phyloP scores from a whole-genome alignment of 306 rosid species.

The Styphnolobium japonicum region DNA sequence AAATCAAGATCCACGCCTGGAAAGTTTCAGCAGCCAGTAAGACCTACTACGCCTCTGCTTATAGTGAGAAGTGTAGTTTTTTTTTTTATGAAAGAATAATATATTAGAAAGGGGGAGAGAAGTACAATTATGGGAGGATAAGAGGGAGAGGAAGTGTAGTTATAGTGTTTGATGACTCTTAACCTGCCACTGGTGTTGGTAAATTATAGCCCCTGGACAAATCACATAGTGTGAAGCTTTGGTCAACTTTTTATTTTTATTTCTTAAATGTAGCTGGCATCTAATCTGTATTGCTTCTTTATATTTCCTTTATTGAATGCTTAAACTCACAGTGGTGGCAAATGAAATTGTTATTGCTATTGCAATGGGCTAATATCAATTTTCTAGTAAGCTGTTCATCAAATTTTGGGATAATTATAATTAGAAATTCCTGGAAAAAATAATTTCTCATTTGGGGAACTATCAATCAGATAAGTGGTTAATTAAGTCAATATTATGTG shows the following conservation, averaged over 20 bases:
- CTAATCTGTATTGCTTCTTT: not conserved
- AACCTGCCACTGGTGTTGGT: not conserved
- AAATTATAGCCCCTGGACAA: not conserved
- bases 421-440: not conserved
- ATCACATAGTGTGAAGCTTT: not conserved
- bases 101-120: not conserved
- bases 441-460: not conserved
- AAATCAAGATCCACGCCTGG: slow-evolving; percentile 42
- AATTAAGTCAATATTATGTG: not conserved
- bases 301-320: not conserved
- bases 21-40: slow-evolving; percentile 53
- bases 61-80: not conserved
- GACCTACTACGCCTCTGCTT: slow-evolving; percentile 22
- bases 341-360: not conserved
- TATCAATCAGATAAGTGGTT: not conserved
- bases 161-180: not conserved
- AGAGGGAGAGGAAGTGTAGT: not conserved
- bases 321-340: slow-evolving; percentile 13
- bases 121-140: not conserved
- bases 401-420: not conserved
- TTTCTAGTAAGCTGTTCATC: not conserved
- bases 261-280: not conserved
- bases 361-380: not conserved
- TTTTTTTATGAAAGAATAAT: not conserved
- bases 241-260: not conserved